Percentiles rank a stretch among this genome's conserved stretches.
Conservation (phyloP, 2,329 filamentous ascomycete species). For the Botryotinia calthae region DNA sequence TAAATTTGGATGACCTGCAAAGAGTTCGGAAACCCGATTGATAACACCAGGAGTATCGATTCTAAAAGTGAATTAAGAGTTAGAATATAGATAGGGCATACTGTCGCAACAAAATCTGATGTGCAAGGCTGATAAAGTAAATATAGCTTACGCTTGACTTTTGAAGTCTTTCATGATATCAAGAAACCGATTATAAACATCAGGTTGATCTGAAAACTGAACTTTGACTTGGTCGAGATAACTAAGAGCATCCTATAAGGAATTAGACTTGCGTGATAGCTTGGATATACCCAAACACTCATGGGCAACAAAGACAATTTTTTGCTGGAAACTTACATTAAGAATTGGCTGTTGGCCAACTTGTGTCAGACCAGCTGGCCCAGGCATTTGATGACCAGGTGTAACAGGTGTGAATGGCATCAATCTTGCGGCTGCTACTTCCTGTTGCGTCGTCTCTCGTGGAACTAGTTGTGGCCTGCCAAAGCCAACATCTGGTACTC, state of each 20-base stretch:
- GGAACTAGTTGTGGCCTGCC: slow-evolving; percentile 48
- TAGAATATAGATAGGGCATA: slow-evolving; percentile 6
- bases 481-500: slow-evolving; percentile 60
- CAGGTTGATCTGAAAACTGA: slow-evolving; percentile 92
- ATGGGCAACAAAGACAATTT: background rate
- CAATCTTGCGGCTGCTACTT: slow-evolving; percentile 60
- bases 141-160: slow-evolving; percentile 74
- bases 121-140: background rate
- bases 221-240: slow-evolving; percentile 99
- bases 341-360: slow-evolving; percentile 78
- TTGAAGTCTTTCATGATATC: slow-evolving; percentile 99
- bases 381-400: slow-evolving; percentile 37
- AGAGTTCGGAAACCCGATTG: slow-evolving; percentile 90
- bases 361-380: slow-evolving; percentile 59
- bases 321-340: slow-evolving; percentile 51
- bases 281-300: slow-evolving; percentile 22
- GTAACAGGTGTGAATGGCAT: slow-evolving; percentile 51
- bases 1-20: slow-evolving; percentile 89
- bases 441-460: slow-evolving; percentile 40
- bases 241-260: slow-evolving; percentile 71
- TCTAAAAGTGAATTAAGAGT: slow-evolving; percentile 41
- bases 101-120: slow-evolving; percentile 34
- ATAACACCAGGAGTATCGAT: slow-evolving; percentile 98
- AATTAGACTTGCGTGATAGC: slow-evolving; percentile 21
- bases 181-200: slow-evolving; percentile 94